Evolutionary conservation across 768 basidiomycete species (phyloP).

Genomic region (Rhodosporidiobolus odoratus): DNA sequence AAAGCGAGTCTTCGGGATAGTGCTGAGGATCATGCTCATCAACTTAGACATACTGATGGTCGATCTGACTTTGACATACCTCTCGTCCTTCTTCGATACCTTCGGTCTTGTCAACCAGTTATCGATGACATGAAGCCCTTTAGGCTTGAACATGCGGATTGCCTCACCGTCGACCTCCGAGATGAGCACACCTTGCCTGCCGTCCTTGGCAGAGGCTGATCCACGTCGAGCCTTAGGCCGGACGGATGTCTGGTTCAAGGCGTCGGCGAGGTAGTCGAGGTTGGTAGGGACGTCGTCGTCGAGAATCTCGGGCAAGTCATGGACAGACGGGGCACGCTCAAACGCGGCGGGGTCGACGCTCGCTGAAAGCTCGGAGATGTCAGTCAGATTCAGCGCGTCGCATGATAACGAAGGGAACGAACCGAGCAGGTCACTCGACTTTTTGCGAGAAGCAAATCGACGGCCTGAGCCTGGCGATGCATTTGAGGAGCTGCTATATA

Average conservation of each 20-base stretch:
- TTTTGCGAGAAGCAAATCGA: background rate
- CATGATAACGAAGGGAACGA: background rate
- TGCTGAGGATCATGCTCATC: background rate
- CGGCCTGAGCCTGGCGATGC: background rate
- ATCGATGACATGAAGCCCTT: conserved; percentile 64
- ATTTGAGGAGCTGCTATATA: background rate
- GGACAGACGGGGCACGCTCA: conserved; percentile 65
- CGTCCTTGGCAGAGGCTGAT: conserved; percentile 12
- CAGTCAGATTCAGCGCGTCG: too few species aligned
- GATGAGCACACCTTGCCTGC: conserved; percentile 28
- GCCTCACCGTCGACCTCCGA: conserved; percentile 69
- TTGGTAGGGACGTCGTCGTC: conserved; percentile 86
- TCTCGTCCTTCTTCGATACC: background rate
- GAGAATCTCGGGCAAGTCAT: conserved; percentile 78
- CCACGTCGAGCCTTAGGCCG: conserved; percentile 64
- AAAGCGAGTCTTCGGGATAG: conserved; percentile 35
- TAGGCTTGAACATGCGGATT: conserved; percentile 64
- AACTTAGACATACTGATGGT: too few species aligned
- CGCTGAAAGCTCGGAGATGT: conserved; percentile 35
- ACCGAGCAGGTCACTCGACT: conserved; percentile 39
- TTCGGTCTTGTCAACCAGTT: conserved; percentile 56
- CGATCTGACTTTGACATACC: background rate
- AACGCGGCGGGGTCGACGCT: conserved; percentile 76
- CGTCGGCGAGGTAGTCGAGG: conserved; percentile 75
- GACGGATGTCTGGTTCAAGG: conserved; percentile 54